These are phyloP conservation scores for Rhododendron williamsianum DNA, from an alignment of 148 eudicot species.

Conservation along the genomic window DNA sequence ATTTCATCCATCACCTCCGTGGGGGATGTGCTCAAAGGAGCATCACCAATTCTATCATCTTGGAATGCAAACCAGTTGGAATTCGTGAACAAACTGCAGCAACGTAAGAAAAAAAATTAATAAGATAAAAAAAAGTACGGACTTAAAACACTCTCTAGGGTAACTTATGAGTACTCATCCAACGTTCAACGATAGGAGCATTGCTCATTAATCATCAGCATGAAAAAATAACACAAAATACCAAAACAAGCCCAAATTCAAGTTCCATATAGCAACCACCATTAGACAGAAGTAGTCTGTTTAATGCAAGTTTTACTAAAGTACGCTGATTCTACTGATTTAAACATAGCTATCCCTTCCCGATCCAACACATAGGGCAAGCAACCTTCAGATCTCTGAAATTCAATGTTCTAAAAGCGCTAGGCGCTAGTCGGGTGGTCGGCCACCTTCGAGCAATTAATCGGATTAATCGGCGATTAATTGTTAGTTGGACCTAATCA, in stretches of 20 bases:
- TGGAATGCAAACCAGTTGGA: constrained; percentile 97
- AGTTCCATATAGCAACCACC: neutral
- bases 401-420: too few species aligned
- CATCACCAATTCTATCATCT: constrained; percentile 54
- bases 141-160: neutral
- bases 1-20: constrained; percentile 68
- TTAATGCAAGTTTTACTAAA: neutral
- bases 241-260: constrained; percentile 4
- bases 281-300: neutral
- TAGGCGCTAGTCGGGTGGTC: too few species aligned
- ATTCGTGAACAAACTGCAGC: constrained; percentile 86
- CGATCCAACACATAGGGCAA: neutral
- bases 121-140: neutral
- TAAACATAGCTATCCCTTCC: neutral
- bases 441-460: too few species aligned
- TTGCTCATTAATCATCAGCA: neutral
- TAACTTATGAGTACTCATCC: neutral
- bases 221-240: neutral
- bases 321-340: neutral
- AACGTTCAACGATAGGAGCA: neutral
- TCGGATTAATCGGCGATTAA: too few species aligned
- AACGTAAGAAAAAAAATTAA: constrained; percentile 1
- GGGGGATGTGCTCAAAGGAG: constrained; percentile 50
- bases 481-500: too few species aligned
- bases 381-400: neutral